A percentile compares a stretch with the other conserved stretches of the same genome.
These are phyloP conservation scores for Mucor plumbeus DNA, from an alignment of 371 early-diverging fungal species.

Conservation along the genomic window DNA sequence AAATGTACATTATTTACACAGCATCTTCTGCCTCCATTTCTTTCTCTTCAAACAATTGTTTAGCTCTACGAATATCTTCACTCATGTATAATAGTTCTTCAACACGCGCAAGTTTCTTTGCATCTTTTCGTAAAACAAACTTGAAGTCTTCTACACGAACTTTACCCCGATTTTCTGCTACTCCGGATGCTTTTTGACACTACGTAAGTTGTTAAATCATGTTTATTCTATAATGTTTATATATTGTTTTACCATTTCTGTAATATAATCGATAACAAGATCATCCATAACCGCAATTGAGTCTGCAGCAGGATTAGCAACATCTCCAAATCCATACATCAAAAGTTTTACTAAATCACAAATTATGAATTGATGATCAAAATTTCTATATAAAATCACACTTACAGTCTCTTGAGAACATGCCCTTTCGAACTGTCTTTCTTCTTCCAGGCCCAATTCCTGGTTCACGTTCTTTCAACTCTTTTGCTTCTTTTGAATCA, in stretches of 20 bases:
- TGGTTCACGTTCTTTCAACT: constrained; percentile 39
- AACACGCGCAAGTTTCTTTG: constrained; percentile 95
- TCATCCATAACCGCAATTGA: constrained; percentile 95
- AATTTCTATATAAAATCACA: background rate
- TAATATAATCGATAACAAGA: constrained; percentile 90
- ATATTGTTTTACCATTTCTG: constrained; percentile 71
- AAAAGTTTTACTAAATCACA: constrained; percentile 70
- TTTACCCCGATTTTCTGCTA: constrained; percentile 71
- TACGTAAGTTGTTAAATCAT: constrained; percentile 25
- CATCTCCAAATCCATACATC: constrained; percentile 99
- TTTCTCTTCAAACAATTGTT: constrained; percentile 69
- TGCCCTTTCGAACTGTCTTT: constrained; percentile 57
- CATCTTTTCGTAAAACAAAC: constrained; percentile 90
- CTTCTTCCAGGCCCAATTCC: constrained; percentile 55
- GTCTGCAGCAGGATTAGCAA: constrained; percentile 89
- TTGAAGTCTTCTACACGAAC: constrained; percentile 94
- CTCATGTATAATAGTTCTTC: constrained; percentile 94
- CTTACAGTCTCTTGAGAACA: constrained; percentile 62
- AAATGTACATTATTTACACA: background rate
- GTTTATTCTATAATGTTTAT: too few species aligned
- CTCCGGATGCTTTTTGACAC: constrained; percentile 77
- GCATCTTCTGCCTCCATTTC: constrained; percentile 56
- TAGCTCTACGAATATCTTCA: constrained; percentile 93
- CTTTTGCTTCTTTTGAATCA: constrained; percentile 24
- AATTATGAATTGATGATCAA: background rate